A percentile compares a stretch with the other conserved stretches of the same genome.
Evolutionary conservation across 768 basidiomycete species (phyloP).

Genomic region (Mycena maculata): DNA sequence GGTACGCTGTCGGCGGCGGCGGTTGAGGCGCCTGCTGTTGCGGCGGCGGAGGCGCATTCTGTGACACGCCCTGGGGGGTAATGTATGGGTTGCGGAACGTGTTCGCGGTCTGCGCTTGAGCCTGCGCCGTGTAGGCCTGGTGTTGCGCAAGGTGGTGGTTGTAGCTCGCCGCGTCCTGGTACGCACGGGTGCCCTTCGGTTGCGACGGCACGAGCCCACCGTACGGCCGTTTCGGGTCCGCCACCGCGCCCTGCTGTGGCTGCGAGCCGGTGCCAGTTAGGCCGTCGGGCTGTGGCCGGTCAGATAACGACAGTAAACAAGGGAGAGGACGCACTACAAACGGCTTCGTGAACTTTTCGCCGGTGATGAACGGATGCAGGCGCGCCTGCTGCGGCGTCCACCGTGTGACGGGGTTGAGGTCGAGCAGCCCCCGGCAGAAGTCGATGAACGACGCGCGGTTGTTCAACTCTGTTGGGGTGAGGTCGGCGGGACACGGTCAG

Average conservation of each 20-base stretch:
- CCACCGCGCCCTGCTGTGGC: slow-evolving; percentile 38
- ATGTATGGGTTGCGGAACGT: slow-evolving; percentile 88
- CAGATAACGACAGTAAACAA: neutral
- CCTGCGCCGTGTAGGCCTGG: slow-evolving; percentile 91
- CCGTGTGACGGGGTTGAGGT: slow-evolving; percentile 93
- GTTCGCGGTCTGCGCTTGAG: slow-evolving; percentile 78
- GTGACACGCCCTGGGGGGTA: slow-evolving; percentile 54
- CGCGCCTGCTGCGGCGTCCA: slow-evolving; percentile 98
- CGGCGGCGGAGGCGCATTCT: slow-evolving; percentile 45
- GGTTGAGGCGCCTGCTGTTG: slow-evolving; percentile 39
- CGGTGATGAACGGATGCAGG: slow-evolving; percentile 97
- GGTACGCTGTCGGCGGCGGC: slow-evolving; percentile 41
- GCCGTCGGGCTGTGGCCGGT: slow-evolving; percentile 62
- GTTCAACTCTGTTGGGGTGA: slow-evolving; percentile 78
- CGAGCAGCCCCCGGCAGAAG: slow-evolving; percentile 94
- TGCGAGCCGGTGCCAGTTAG: slow-evolving; percentile 42
- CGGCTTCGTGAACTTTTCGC: slow-evolving; percentile 92
- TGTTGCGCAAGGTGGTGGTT: slow-evolving; percentile 95
- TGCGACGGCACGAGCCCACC: slow-evolving; percentile 94
- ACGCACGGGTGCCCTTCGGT: slow-evolving; percentile 85
- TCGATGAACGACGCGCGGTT: slow-evolving; percentile 96
- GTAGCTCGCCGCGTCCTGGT: slow-evolving; percentile 93
- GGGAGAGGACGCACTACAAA: slow-evolving; percentile 70
- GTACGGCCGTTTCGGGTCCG: slow-evolving; percentile 89
- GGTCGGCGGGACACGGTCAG: slow-evolving; percentile 17